Percentiles rank a stretch among this genome's conserved stretches.
phyloP scores from a whole-genome alignment of 2,329 filamentous ascomycete species.

The Aspergillus tanneri region DNA sequence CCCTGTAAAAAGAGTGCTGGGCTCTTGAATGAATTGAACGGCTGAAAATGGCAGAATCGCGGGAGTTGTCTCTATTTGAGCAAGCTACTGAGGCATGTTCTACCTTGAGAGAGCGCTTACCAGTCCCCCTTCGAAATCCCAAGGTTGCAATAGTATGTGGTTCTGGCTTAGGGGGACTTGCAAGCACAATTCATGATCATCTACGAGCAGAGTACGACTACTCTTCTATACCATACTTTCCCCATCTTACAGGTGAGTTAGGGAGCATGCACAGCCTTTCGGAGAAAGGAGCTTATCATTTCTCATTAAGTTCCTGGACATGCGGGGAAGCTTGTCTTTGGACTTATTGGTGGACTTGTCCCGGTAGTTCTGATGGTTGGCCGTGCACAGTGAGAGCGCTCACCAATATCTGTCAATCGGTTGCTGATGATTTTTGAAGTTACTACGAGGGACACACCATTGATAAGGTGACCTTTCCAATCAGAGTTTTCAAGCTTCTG shows the following conservation, averaged over 20 bases:
- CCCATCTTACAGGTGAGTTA: slow-evolving; percentile 56
- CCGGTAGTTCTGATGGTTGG: slow-evolving; percentile 64
- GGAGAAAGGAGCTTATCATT: neutral
- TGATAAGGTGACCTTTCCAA: slow-evolving; percentile 62
- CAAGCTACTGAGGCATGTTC: slow-evolving; percentile 49
- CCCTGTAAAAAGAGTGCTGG: too few relatives aligned
- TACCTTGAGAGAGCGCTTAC: slow-evolving; percentile 53
- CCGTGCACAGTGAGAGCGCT: slow-evolving; percentile 59
- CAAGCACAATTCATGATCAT: slow-evolving; percentile 53
- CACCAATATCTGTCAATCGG: neutral
- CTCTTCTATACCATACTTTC: slow-evolving; percentile 61
- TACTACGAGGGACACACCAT: slow-evolving; percentile 69
- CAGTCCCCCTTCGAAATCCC: slow-evolving; percentile 51
- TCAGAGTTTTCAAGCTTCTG: slow-evolving; percentile 62
- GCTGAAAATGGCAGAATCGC: slow-evolving; percentile 15
- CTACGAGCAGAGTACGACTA: slow-evolving; percentile 57
- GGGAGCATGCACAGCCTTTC: neutral
- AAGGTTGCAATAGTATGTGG: slow-evolving; percentile 64
- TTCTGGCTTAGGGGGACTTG: slow-evolving; percentile 62
- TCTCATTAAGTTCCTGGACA: slow-evolving; percentile 53
- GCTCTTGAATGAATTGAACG: neutral
- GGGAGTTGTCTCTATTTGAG: slow-evolving; percentile 23
- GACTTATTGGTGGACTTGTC: slow-evolving; percentile 55
- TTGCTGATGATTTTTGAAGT: slow-evolving; percentile 38
- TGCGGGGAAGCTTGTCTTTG: slow-evolving; percentile 65